phyloP scores from a whole-genome alignment of 2,329 filamentous ascomycete species.

The Thyridium curvatum region DNA sequence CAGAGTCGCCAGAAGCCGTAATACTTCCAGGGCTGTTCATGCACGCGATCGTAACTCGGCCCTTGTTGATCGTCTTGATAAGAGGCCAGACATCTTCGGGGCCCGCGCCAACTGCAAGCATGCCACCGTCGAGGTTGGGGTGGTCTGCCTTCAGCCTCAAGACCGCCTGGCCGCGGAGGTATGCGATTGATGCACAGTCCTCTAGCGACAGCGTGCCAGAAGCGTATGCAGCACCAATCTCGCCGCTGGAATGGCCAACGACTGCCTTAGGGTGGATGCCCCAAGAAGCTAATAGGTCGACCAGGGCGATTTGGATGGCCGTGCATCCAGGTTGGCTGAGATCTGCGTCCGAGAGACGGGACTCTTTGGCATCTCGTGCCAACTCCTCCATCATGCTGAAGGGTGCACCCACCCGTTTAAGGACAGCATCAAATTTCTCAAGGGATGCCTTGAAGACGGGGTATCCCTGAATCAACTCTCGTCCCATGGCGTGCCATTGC shows the following conservation, averaged over 20 bases:
- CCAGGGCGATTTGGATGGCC: constrained; percentile 8
- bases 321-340: constrained; percentile 15
- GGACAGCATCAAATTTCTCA: constrained; percentile 11
- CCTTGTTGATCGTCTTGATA: constrained; percentile 8
- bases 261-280: constrained; percentile 6
- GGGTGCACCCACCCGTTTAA: constrained; percentile 12
- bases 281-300: constrained; percentile 4
- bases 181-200: constrained; percentile 11
- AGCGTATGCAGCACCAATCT: constrained; percentile 10
- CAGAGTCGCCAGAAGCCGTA: constrained; percentile 21
- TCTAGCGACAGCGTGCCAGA: constrained; percentile 1
- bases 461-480: constrained; percentile 12
- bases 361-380: constrained; percentile 6
- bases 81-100: constrained; percentile 4
- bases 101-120: constrained; percentile 9
- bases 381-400: constrained; percentile 21
- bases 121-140: constrained; percentile 6
- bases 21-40: constrained; percentile 16
- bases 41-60: constrained; percentile 9
- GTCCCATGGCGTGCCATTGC: constrained; percentile 22
- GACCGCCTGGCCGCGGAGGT: constrained; percentile 5
- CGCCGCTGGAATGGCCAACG: constrained; percentile 13
- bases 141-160: constrained; percentile 3
- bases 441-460: constrained; percentile 14
- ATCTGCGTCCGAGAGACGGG: constrained; percentile 16